Evolutionary conservation across 768 basidiomycete genomes (phyloP).

Genomic region (Boletales sp.): DNA sequence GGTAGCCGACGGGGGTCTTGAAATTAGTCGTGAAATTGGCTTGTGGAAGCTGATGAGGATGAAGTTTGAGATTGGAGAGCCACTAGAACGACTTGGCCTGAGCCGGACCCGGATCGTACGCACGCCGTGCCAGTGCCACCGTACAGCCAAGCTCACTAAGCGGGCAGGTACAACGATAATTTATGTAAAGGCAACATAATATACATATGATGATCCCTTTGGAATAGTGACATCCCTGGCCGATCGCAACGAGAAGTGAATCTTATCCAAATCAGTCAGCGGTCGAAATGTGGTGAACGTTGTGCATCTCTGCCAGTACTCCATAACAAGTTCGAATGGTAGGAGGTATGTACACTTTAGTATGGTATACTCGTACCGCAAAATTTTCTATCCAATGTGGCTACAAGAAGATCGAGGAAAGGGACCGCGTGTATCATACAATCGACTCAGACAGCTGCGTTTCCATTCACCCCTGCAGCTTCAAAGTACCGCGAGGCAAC

Average conservation of each 20-base stretch:
- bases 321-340: too few relatives aligned
- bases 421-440: conserved; percentile 11
- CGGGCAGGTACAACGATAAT: too few relatives aligned
- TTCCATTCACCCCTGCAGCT: conserved; percentile 39
- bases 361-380: conserved; percentile 6
- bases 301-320: too few relatives aligned
- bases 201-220: too few relatives aligned
- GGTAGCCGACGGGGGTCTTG: background rate
- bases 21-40: background rate
- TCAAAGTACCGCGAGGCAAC: conserved; percentile 59
- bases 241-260: too few relatives aligned
- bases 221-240: too few relatives aligned
- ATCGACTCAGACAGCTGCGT: background rate
- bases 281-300: too few relatives aligned
- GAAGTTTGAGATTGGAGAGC: background rate
- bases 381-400: conserved; percentile 7
- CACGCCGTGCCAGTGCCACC: conserved; percentile 5
- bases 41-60: background rate
- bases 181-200: too few relatives aligned
- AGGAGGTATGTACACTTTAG: background rate
- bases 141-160: background rate
- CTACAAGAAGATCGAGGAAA: background rate
- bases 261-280: too few relatives aligned
- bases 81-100: too few relatives aligned
- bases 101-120: background rate